Conservation (phyloP, 805 yeast species). For the Metschnikowia arizonensis region DNA sequence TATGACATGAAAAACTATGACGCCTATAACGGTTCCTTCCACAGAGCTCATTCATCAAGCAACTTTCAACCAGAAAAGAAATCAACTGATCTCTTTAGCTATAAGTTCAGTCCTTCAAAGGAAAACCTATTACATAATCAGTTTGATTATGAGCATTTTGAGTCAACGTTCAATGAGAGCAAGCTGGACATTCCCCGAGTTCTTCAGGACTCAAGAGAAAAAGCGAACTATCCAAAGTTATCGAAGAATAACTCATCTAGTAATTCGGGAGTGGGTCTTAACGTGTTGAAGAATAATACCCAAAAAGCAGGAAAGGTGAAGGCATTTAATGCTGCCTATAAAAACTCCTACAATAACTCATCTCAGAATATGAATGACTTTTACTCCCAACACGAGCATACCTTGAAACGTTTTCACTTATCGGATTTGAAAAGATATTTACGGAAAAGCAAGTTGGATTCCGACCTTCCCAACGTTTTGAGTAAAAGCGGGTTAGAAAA, state of each 20-base stretch:
- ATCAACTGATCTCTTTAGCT: neutral
- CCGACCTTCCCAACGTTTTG: neutral
- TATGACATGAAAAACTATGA: neutral
- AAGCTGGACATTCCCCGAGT: slow-evolving; percentile 8
- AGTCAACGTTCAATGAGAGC: slow-evolving; percentile 7
- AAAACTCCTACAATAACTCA: slow-evolving; percentile 15
- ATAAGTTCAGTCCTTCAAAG: slow-evolving; percentile 1
- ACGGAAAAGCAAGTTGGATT: slow-evolving; percentile 9
- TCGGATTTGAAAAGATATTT: slow-evolving; percentile 21
- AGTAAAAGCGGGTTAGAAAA: neutral
- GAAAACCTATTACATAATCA: slow-evolving; percentile 7
- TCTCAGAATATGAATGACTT: slow-evolving; percentile 20
- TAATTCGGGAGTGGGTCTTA: slow-evolving; percentile 38
- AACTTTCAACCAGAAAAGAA: slow-evolving; percentile 21
- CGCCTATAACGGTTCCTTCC: neutral
- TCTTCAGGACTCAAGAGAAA: slow-evolving; percentile 16
- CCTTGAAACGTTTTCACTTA: slow-evolving; percentile 21
- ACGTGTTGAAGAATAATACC: slow-evolving; percentile 32
- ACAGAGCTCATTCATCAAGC: slow-evolving; percentile 34
- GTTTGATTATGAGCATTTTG: slow-evolving; percentile 8
- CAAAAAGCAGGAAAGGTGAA: neutral
- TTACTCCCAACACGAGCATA: slow-evolving; percentile 10
- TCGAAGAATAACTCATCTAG: slow-evolving; percentile 26
- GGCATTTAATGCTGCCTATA: neutral
- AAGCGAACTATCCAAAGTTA: slow-evolving; percentile 33